Base-by-base conservation (phyloP, 2,329 filamentous ascomycete genomes). In the Paecilomyces niveus region DNA sequence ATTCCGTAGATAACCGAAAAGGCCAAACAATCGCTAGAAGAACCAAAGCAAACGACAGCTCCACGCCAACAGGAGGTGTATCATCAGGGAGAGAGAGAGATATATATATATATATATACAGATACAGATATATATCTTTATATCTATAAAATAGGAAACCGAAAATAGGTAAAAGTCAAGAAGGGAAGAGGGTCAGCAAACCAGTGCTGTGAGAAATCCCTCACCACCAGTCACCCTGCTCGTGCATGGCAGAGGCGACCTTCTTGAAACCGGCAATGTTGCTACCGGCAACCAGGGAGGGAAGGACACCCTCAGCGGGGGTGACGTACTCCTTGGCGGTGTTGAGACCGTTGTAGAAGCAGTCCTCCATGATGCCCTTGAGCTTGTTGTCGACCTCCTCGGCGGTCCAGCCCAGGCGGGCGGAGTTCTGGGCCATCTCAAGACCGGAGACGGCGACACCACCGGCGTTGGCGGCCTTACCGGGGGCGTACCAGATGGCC, bases 191-290 rank as follows among this genome's bases (percentile, higher is more conserved):
- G 50, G 21, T 24, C 26, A 52, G n/a, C 35, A 52, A n/a, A 52
- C 26, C 26, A 24, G 26, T 24, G 50, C 61, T 56, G 39, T 45
- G 18, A 22, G 50, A 50, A 62, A 57, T 58, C 31, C 59, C 59
- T 65, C 63, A 80, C 80, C 83, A 97, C 93, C 92, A 97, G 78
- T 97, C 93, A 70, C 94, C 94, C 79, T 97, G 93, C 76, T 96
- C 91, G 74, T 89, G 85, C 93, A 97, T 97, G 70, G 94, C 93
- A 69, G 86, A 84, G 56, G 88, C 92, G 57, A 97, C 93, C 88
- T 97, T 99, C 78, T 89, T 88, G 81, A 97, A 97, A 59, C 94
- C 94, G 61, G 94, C 94, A 80, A 99, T 96, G 81, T 97, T 97
- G 81, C 88, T 90, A 68, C 94, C 94, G 60, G 91, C 92, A 49